Base-by-base conservation (phyloP, 192 early-diverging fungal species). In the Gryganskiella cystojenkinii region DNA sequence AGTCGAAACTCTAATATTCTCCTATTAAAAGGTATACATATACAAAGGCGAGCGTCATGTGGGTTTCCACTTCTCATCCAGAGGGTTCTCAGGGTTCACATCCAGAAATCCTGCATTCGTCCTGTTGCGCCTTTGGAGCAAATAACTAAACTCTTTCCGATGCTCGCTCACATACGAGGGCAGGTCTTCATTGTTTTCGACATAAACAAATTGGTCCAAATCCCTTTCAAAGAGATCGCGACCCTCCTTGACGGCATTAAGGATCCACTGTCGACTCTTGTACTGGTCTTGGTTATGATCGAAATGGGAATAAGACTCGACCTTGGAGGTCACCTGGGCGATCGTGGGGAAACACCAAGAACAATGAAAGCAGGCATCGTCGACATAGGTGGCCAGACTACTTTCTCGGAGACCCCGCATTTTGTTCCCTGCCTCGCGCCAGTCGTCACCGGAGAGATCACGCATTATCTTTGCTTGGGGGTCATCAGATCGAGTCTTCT, bases 271-370 rank as follows among this genome's bases (percentile, higher is more conserved):
- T 3, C 20, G 24, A 6, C 10, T n/a, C 45, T 57, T 20, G 55
- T 47, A 67, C 33, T 35, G 13, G 42, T 20, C 30, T 3, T 67
- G 53, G 31, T 67, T 67, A 19, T 49, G 55, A 28, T 67, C 64
- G 42, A n/a, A 19, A 20, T 57, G 64, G 20, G 64, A 67, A n/a
- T 67, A 67, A 2, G 54, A 28, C 33, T 57, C 30, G 2, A 56
- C 20, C 46, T 67, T 67, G 13, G 19, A n/a, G 13, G 37, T 31
- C 3, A 57, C 54, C 40, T 56, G n/a, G 3, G 53, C 33, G 11
- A 57, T 56, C 11, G 5, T 46, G 28, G 54, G 24, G 34, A 67
- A 67, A 11, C 44, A 67, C 64, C 64, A 67, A 30, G 42, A 49
- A 30, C 55, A 67, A 17, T 67, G 64, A n/a, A 9, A 35, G 17